Evolutionary conservation across 2,329 filamentous ascomycete species (phyloP).

Genomic region (Penicillium sp.): DNA sequence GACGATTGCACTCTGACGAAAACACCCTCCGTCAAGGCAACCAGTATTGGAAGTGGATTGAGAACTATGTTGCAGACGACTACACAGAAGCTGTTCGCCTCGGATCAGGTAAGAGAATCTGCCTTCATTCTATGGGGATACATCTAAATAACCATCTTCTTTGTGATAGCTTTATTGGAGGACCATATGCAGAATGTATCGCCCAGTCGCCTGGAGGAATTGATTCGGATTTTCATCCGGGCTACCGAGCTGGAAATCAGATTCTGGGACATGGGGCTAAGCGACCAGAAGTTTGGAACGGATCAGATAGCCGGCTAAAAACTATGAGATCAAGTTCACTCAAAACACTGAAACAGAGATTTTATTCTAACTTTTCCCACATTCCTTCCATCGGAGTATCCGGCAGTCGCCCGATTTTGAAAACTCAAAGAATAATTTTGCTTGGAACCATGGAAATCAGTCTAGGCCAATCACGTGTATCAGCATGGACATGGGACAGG

Average conservation of each 20-base stretch:
- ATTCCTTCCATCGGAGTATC: conserved; percentile 8
- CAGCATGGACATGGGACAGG: not conserved
- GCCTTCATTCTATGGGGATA: not conserved
- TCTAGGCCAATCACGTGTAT: conserved; percentile 4
- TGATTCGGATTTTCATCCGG: conserved; percentile 83
- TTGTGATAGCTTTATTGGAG: conserved; percentile 71
- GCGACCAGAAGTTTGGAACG: conserved; percentile 29
- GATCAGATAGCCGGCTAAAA: not conserved
- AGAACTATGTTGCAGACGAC: conserved; percentile 83
- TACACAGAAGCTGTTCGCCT: conserved; percentile 74
- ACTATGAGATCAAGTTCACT: not conserved
- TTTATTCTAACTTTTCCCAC: conserved; percentile 3
- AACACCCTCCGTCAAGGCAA: conserved; percentile 69
- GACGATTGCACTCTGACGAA: conserved; percentile 68
- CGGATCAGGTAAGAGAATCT: conserved; percentile 65
- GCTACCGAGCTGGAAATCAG: conserved; percentile 80
- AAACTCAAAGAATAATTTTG: conserved; percentile 15
- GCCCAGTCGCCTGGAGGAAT: conserved; percentile 75
- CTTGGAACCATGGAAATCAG: conserved; percentile 2
- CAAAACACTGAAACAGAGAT: not conserved
- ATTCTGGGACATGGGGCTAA: conserved; percentile 74
- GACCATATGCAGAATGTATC: conserved; percentile 75
- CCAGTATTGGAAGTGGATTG: conserved; percentile 87
- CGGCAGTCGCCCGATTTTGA: conserved; percentile 9
- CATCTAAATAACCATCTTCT: conserved; percentile 17